A percentile compares a stretch with the other conserved stretches of the same genome.
These are phyloP conservation scores for Fusarium sp. DNA, from an alignment of 2,329 filamentous ascomycete species.

Conservation along the genomic window DNA sequence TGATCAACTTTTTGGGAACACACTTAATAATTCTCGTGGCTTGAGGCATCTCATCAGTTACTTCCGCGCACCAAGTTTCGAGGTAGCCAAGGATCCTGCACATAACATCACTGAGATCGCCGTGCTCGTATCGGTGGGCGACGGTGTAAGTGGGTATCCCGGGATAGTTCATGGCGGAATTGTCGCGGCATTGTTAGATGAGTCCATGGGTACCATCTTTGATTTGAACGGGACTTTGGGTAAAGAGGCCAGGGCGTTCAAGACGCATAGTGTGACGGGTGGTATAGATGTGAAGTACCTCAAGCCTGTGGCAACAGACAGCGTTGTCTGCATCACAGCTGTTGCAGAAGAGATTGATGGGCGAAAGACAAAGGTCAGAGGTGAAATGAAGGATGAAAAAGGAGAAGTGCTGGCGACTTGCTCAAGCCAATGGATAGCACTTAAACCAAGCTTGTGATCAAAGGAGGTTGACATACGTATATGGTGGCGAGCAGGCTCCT, in stretches of 20 bases:
- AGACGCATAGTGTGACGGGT: conserved; percentile 47
- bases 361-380: conserved; percentile 46
- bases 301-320: conserved; percentile 44
- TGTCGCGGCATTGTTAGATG: conserved; percentile 49
- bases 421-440: conserved; percentile 47
- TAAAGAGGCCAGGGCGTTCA: conserved; percentile 44
- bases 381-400: conserved; percentile 44
- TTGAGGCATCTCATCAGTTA: conserved; percentile 49
- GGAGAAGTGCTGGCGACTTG: conserved; percentile 45
- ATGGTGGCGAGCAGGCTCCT: neutral
- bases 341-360: conserved; percentile 47
- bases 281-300: conserved; percentile 49
- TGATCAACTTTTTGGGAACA: conserved; percentile 49
- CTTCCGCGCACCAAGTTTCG: conserved; percentile 43
- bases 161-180: conserved; percentile 51
- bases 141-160: conserved; percentile 47
- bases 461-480: neutral
- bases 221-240: conserved; percentile 49
- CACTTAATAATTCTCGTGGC: conserved; percentile 42
- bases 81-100: conserved; percentile 35
- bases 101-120: conserved; percentile 43
- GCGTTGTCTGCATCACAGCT: conserved; percentile 45
- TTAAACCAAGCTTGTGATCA: conserved; percentile 44
- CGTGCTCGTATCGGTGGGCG: conserved; percentile 47
- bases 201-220: conserved; percentile 49